Evolutionary conservation across 2,329 filamentous ascomycete genomes (phyloP).

Genomic region (Fusarium beomiforme): DNA sequence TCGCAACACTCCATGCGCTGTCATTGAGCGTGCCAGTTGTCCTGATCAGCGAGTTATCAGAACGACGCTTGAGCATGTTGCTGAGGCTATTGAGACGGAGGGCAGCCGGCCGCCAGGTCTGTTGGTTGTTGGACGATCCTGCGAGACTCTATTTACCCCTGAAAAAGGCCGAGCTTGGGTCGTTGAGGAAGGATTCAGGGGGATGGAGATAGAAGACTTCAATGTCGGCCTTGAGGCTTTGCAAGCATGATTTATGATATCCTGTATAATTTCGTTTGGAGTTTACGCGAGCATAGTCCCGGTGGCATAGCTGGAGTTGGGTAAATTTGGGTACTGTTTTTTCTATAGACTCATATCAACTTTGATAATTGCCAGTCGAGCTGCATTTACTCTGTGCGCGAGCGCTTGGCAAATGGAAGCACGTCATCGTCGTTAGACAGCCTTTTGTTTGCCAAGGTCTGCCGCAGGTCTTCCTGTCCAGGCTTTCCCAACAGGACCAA

Average conservation of each 20-base stretch:
- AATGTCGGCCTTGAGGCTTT: conserved; percentile 36
- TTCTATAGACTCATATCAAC: not conserved
- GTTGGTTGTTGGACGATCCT: conserved; percentile 85
- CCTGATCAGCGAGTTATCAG: conserved; percentile 93
- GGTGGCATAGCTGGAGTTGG: conserved; percentile 32
- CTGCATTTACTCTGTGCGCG: not conserved
- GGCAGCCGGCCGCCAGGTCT: conserved; percentile 90
- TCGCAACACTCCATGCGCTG: conserved; percentile 82
- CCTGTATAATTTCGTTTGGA: not conserved
- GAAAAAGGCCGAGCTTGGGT: conserved; percentile 74
- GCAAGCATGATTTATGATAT: conserved; percentile 20
- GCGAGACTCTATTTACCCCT: conserved; percentile 75
- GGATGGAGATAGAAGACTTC: conserved; percentile 66
- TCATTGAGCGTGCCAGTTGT: conserved; percentile 93
- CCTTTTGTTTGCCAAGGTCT: not conserved
- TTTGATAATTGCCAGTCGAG: not conserved
- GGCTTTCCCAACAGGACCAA: not conserved
- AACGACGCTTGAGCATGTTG: conserved; percentile 83
- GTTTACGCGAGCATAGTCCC: conserved; percentile 27
- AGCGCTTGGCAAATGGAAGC: not conserved
- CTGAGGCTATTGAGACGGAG: conserved; percentile 84
- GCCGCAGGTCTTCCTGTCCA: not conserved
- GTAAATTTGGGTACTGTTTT: conserved; percentile 6
- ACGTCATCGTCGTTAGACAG: not conserved
- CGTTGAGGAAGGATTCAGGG: conserved; percentile 87